Percentiles rank a stretch among this genome's conserved stretches.
Conservation (phyloP, 2,329 filamentous ascomycete genomes). For the Xylariaceae sp. region DNA sequence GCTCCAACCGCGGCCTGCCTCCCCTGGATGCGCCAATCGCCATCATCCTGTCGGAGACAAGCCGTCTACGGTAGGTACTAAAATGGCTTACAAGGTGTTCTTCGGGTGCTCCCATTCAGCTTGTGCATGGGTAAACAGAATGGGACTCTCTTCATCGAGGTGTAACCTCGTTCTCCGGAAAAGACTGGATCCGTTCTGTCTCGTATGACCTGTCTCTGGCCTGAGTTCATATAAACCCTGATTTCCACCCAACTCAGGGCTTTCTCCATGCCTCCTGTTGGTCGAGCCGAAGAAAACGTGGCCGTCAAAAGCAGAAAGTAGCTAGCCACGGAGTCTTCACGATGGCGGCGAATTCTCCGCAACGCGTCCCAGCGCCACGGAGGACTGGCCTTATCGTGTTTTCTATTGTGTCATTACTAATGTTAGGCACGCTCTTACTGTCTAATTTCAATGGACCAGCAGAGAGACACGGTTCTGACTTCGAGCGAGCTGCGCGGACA, state of each 20-base stretch:
- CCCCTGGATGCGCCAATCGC: slow-evolving; percentile 5
- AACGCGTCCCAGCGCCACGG: slow-evolving; percentile 23
- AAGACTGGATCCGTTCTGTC: background rate
- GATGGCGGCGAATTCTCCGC: slow-evolving; percentile 21
- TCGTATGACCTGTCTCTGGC: background rate
- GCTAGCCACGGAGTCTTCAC: slow-evolving; percentile 7
- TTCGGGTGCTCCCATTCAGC: background rate
- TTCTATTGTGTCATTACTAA: slow-evolving; percentile 34
- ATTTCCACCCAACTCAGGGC: background rate
- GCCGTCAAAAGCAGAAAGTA: background rate
- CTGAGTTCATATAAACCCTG: slow-evolving; percentile 14
- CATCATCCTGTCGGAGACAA: background rate
- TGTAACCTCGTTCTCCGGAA: slow-evolving; percentile 7
- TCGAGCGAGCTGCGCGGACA: slow-evolving; percentile 16
- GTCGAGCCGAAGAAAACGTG: background rate
- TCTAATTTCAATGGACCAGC: slow-evolving; percentile 18
- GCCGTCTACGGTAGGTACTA: background rate
- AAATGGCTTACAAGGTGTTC: background rate
- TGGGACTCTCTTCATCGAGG: background rate
- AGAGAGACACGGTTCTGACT: slow-evolving; percentile 18
- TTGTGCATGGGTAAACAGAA: background rate
- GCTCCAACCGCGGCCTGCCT: slow-evolving; percentile 14
- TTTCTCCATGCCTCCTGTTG: background rate
- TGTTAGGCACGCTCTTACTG: slow-evolving; percentile 34
- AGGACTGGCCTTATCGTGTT: slow-evolving; percentile 29